Evolutionary conservation across 140 eudicot species (phyloP), one percentile per base, ranked within the genome.

Genomic region (Cichorium intybus): DNA sequence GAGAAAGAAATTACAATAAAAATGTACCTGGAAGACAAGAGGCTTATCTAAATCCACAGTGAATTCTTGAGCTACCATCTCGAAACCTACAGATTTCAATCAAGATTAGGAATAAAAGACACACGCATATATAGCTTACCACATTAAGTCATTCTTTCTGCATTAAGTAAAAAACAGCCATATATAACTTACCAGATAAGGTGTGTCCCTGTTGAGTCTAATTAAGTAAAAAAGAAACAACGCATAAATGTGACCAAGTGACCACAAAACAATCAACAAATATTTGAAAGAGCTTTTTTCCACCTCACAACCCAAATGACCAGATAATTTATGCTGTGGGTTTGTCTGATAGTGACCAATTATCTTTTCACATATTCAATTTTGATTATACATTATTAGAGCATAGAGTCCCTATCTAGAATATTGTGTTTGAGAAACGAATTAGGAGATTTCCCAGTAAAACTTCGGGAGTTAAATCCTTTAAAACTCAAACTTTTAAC

Each of bases 11-110:
- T 16, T 45, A 21, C 0, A 8, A 48, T 47, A 56, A 55, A 47
- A 4, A 20, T 47, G 65, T 54, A 77, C 82, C 82, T 77, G 82
- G 70, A 77, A 77, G 28, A 77, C 82, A 65, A 77, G 82, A 53
- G 82, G 78, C 82, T 77, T 71, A 12, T 77, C 43, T 66, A 77
- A 60, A 77, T 77, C 82, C 66, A 77, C 82, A 1, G 77, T 71
- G 50, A 71, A 77, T 34, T 71, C 78, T 64, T 77, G 78, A 6
- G 82, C 74, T 45, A 77, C 82, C 78, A 77, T 77, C 74, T 59
- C 5, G 78, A 59, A 45, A 71, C 74, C 82, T 64, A 58, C 27
- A 56, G 43, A 69, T 49, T 43, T 24, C 22, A 68, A 60, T 24
- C 46, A 52, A 50, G 18, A 49, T 27, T 29, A 24, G n/a, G 49